Conservation (phyloP, 306 rosid species). For the Glycyrrhiza uralensis region DNA sequence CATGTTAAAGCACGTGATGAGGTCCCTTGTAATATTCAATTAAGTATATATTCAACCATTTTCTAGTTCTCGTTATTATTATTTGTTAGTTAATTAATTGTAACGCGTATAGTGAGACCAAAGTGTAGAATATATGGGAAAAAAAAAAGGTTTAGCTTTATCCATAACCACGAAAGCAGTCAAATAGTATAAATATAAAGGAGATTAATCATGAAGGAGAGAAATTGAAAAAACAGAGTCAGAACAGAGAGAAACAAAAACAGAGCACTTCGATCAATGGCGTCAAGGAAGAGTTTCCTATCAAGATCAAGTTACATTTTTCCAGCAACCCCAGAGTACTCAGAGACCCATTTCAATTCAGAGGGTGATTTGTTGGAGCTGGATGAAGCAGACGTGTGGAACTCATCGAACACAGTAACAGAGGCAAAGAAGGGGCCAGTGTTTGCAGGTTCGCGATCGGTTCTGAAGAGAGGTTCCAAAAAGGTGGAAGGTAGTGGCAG, state of each 20-base stretch:
- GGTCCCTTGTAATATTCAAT: conserved; percentile 25
- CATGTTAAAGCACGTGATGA: conserved; percentile 29
- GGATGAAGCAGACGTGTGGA: conserved; percentile 68
- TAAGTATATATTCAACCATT: not conserved
- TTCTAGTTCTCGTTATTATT: not conserved
- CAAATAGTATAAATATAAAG: conserved; percentile 12
- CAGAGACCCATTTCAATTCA: conserved; percentile 14
- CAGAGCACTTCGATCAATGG: conserved; percentile 50
- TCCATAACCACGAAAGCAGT: conserved; percentile 16
- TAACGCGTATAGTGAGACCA: conserved; percentile 3
- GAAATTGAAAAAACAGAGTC: not conserved
- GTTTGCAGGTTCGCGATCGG: conserved; percentile 17
- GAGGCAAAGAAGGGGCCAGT: conserved; percentile 10
- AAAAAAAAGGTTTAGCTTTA: conserved; percentile 18
- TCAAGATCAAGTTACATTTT: conserved; percentile 47
- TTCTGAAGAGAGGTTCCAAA: conserved; percentile 29
- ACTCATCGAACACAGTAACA: not conserved
- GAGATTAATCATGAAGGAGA: not conserved
- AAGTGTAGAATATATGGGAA: not conserved
- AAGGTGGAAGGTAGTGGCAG: not conserved
- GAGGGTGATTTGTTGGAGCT: conserved; percentile 34
- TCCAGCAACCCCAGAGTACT: conserved; percentile 30
- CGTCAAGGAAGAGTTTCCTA: conserved; percentile 51
- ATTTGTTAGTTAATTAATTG: not conserved
- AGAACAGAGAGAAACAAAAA: not conserved